Evolutionary conservation across 2,329 filamentous ascomycete species (phyloP), one percentile per base, ranked within the genome.

Genomic region (Aspergillus ruber): DNA sequence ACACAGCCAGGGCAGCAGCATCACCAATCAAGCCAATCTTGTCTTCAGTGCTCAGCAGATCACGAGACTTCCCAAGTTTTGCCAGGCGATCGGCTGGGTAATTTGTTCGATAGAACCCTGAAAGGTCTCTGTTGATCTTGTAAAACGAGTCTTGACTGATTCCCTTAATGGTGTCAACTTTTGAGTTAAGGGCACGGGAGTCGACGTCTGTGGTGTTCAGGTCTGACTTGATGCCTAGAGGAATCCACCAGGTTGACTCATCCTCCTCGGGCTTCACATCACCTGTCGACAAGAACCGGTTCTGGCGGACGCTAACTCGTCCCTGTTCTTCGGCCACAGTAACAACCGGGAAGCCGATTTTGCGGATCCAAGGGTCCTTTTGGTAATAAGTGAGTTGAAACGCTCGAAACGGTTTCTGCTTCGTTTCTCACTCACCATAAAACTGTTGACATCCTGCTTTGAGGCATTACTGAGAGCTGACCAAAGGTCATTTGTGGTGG

Each of bases 1-100:
- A 87, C 51, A 94, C 83, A 33, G 93, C 90, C 55, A 97, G 80
- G 44, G 93, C 90, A 42, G 87, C 86, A 17, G 91, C 89, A 60
- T 95, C 94, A 51, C 88, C 90, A 50, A 96, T 82, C 45, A 96
- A 81, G 36, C 89, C 88, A 59, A 97, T 95, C 74, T 93, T 95
- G 72, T 98, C 93, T 65, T 91, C 83, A 5, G 86, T 83, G 53
- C 79, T 87, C 20, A 98, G 78, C 56, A 83, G 83, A 56, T 87
- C 78, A 13, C 90, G 83, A 58, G 88, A 83, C 45, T 82, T 79
- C 49, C 88, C 86, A 20, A 98, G 82, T 71, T 89, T 89, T 35
- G 80, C 81, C 36, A 98, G 79, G 42, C 91, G 83, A 53, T 82
- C 77, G n/a, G 88, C 83, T 4, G 93, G 89, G 64, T 97, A 95